Conservation (phyloP, 164 flowering plant genomes). For the Nelumbo lutea region DNA sequence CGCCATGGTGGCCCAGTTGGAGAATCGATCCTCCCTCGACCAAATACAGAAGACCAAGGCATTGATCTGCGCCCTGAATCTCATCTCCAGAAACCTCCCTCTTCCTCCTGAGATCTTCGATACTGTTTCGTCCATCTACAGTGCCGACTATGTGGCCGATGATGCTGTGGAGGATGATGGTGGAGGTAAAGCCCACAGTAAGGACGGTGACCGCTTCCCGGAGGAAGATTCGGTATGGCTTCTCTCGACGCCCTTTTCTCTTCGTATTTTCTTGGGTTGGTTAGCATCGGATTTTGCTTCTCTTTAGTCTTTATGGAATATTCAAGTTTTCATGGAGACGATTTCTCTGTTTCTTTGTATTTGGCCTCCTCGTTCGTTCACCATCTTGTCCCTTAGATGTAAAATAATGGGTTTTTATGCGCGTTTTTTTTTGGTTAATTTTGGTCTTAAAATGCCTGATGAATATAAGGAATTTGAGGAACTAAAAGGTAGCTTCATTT, state of each 20-base stretch:
- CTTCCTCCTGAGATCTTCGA: conserved; percentile 62
- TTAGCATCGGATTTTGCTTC: too few species aligned
- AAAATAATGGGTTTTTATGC: too few species aligned
- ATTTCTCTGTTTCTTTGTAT: too few species aligned
- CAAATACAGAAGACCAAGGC: conserved; percentile 50
- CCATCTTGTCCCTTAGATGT: too few species aligned
- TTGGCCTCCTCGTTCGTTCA: too few species aligned
- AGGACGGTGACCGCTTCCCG: background rate
- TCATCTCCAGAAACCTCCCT: conserved; percentile 84
- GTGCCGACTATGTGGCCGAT: conserved; percentile 11
- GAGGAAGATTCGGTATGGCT: conserved; percentile 6
- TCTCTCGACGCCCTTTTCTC: background rate
- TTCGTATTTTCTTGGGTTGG: background rate
- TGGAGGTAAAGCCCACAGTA: conserved; percentile 6
- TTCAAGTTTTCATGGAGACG: too few species aligned
- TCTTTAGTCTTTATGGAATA: too few species aligned
- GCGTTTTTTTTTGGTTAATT: too few species aligned
- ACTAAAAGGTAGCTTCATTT: too few species aligned
- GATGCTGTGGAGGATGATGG: conserved; percentile 1
- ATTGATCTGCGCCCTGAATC: conserved; percentile 73
- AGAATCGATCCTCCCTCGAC: conserved; percentile 22
- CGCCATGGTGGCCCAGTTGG: conserved; percentile 37
- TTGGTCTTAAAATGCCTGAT: too few species aligned
- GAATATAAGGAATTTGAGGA: too few species aligned
- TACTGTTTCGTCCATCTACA: conserved; percentile 62